These are phyloP conservation scores for Exutisphaerella laricina DNA, from an alignment of 2,329 filamentous ascomycete species.

Conservation along the genomic window DNA sequence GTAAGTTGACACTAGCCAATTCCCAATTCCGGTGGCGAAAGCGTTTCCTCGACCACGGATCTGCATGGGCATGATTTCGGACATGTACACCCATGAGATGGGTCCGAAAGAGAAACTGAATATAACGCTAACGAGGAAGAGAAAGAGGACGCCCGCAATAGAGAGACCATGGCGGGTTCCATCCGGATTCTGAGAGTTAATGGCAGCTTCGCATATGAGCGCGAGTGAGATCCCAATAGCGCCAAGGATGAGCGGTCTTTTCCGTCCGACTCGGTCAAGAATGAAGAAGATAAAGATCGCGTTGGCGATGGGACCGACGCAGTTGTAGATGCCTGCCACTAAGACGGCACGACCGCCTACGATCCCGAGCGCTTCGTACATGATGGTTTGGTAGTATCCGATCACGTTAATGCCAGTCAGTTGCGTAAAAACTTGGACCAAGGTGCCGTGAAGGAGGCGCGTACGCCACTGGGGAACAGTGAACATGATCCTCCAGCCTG, in stretches of 20 bases:
- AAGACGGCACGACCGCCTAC: slow-evolving; percentile 48
- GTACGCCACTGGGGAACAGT: slow-evolving; percentile 55
- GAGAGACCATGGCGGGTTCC: slow-evolving; percentile 44
- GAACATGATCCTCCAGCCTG: slow-evolving; percentile 54
- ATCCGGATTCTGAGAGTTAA: slow-evolving; percentile 49
- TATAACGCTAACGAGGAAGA: slow-evolving; percentile 57
- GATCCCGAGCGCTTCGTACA: slow-evolving; percentile 55
- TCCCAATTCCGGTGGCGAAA: slow-evolving; percentile 54
- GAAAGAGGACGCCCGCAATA: slow-evolving; percentile 58
- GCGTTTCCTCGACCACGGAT: slow-evolving; percentile 56
- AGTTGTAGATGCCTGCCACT: slow-evolving; percentile 57
- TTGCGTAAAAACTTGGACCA: slow-evolving; percentile 62
- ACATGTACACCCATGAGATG: slow-evolving; percentile 59
- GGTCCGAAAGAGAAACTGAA: slow-evolving; percentile 57
- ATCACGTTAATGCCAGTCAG: slow-evolving; percentile 60
- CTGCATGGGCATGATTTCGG: slow-evolving; percentile 61
- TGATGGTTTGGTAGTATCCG: slow-evolving; percentile 56
- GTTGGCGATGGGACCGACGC: slow-evolving; percentile 52
- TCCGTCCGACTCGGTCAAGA: slow-evolving; percentile 50
- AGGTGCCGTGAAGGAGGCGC: slow-evolving; percentile 55
- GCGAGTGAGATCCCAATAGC: slow-evolving; percentile 52
- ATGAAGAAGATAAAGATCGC: slow-evolving; percentile 56
- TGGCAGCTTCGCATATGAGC: slow-evolving; percentile 54
- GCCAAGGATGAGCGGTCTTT: slow-evolving; percentile 50
- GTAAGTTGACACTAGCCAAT: slow-evolving; percentile 55